Evolutionary conservation across 352 stramenopile genomes (phyloP).

Genomic region (Poterioochromonas sp.): DNA sequence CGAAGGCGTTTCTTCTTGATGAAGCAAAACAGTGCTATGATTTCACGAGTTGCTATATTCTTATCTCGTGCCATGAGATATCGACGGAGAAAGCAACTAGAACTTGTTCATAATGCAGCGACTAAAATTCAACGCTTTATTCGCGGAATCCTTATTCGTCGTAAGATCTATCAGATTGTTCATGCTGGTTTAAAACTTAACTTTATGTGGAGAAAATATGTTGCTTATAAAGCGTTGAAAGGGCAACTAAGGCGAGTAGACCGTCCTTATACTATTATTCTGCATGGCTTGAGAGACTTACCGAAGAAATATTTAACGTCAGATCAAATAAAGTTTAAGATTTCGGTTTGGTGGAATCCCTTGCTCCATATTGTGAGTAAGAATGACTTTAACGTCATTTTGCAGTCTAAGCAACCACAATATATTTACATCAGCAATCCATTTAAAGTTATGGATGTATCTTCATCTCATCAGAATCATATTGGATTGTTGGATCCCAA

Average conservation of each 20-base stretch:
- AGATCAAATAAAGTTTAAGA: neutral
- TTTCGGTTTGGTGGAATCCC: slow-evolving; percentile 14
- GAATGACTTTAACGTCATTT: neutral
- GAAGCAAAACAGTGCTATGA: neutral
- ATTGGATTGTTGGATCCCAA: too few species aligned
- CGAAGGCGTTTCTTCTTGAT: too few species aligned
- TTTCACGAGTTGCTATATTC: neutral
- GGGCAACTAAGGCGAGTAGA: neutral
- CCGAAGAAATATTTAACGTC: neutral
- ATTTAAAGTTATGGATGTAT: too few species aligned
- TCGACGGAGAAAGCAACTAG: neutral
- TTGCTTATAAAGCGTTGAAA: neutral
- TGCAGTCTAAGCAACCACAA: neutral
- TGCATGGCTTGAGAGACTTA: neutral
- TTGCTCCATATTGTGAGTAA: slow-evolving; percentile 1
- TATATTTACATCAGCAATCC: neutral
- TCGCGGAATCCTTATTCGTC: neutral
- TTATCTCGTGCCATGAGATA: neutral
- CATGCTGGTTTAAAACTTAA: neutral
- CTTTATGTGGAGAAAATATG: neutral
- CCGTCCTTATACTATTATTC: neutral
- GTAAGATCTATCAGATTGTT: neutral
- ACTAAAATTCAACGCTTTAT: neutral
- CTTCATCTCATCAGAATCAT: too few species aligned
- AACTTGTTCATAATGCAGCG: neutral